Percentiles rank a stretch among this genome's conserved stretches.
phyloP scores from a whole-genome alignment of 2,329 filamentous ascomycete species.

The Gaeumannomyces tritici region DNA sequence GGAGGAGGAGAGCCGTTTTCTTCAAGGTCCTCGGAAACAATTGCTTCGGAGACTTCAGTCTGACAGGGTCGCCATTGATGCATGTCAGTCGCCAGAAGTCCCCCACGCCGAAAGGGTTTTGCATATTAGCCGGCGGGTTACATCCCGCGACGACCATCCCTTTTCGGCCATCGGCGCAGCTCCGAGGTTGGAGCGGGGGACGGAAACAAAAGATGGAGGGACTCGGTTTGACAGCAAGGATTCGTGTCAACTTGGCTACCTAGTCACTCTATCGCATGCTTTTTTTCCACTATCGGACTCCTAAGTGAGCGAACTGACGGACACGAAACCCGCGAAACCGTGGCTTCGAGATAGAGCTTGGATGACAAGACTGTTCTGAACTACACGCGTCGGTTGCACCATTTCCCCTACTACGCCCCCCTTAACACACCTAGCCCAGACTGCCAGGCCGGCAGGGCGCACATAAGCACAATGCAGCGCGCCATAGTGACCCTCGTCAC shows the following conservation, averaged over 20 bases:
- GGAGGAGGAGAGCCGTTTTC: too few species aligned
- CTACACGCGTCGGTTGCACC: too few species aligned
- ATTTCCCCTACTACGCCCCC: too few species aligned
- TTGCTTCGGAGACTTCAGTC: neutral
- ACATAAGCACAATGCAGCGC: neutral
- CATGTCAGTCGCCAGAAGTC: neutral
- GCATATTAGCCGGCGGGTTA: neutral
- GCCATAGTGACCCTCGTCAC: neutral
- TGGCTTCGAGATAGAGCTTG: too few species aligned
- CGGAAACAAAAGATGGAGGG: neutral
- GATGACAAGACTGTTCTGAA: too few species aligned
- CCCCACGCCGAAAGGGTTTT: neutral
- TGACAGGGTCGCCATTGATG: neutral
- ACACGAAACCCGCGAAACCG: neutral
- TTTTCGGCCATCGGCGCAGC: neutral
- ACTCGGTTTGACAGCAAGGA: neutral
- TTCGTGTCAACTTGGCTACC: neutral
- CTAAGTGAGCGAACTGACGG: neutral
- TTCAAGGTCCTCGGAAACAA: too few species aligned
- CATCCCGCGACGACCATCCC: neutral
- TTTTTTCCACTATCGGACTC: neutral
- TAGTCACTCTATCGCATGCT: neutral
- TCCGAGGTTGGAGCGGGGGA: neutral
- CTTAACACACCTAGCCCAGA: neutral
- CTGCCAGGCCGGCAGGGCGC: neutral